phyloP scores from a whole-genome alignment of 1,139 yeast genomes.

The Candida anutae region DNA sequence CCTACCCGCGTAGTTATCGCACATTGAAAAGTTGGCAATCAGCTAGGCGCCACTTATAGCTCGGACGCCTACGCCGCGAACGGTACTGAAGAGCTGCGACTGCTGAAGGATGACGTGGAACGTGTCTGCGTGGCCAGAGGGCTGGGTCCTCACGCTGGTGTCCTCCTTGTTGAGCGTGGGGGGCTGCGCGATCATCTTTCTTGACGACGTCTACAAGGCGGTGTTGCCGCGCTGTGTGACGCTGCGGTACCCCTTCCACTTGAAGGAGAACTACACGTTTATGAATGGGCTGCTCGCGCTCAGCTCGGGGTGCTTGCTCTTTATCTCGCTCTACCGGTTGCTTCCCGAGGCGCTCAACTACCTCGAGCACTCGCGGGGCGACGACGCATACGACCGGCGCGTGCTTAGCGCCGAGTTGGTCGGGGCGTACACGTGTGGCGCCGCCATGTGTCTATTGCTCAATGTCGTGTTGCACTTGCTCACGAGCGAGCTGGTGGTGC shows the following conservation, averaged over 20 bases:
- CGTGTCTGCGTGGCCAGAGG: conserved; percentile 13
- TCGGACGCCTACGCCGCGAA: too few relatives aligned
- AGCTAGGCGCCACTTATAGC: too few relatives aligned
- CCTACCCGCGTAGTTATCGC: too few relatives aligned
- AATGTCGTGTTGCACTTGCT: conserved; percentile 61
- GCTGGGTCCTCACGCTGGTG: conserved; percentile 17
- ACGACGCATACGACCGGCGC: conserved; percentile 3
- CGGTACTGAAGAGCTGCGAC: too few relatives aligned
- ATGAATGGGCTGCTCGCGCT: conserved; percentile 60
- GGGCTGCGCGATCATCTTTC: conserved; percentile 16
- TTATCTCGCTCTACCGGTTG: conserved; percentile 68
- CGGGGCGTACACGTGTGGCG: conserved; percentile 50
- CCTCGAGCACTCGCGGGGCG: conserved; percentile 20
- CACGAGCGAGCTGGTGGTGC: conserved; percentile 79
- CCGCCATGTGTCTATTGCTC: conserved; percentile 47
- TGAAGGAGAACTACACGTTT: conserved; percentile 54
- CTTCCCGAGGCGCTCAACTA: conserved; percentile 55
- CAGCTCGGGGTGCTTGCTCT: conserved; percentile 69
- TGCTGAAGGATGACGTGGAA: too few relatives aligned
- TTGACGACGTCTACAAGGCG: conserved; percentile 14
- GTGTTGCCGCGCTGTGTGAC: conserved; percentile 35
- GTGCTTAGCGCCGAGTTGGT: conserved; percentile 32
- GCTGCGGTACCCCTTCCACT: conserved; percentile 38
- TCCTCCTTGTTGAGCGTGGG: conserved; percentile 14
- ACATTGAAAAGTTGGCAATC: too few relatives aligned